A percentile compares a stretch with the other conserved stretches of the same genome.
Evolutionary conservation across 768 basidiomycete species (phyloP).

Genomic region (Daedalea quercina): DNA sequence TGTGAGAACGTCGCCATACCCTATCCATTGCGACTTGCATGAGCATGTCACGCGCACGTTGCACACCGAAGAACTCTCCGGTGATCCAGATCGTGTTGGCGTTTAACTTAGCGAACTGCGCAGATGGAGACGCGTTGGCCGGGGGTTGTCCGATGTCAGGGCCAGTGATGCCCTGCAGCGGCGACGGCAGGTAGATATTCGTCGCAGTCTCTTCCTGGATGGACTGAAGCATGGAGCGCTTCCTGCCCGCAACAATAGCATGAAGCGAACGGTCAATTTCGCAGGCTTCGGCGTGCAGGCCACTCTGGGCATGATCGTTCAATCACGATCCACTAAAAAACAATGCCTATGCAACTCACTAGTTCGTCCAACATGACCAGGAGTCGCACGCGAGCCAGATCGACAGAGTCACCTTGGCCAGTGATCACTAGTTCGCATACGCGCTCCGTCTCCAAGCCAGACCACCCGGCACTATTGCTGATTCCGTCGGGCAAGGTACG

Average conservation of each 20-base stretch:
- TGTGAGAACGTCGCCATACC: constrained; percentile 33
- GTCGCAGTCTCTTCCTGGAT: constrained; percentile 98
- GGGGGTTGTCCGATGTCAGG: constrained; percentile 41
- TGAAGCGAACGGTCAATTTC: constrained; percentile 96
- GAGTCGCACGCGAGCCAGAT: constrained; percentile 83
- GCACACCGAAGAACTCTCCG: constrained; percentile 95
- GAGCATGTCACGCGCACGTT: constrained; percentile 92
- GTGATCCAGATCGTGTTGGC: constrained; percentile 91
- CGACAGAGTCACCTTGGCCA: constrained; percentile 83
- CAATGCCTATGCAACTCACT: constrained; percentile 40
- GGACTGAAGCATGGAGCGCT: constrained; percentile 78
- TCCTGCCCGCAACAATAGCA: constrained; percentile 84
- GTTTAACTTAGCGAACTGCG: constrained; percentile 41
- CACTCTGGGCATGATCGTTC: constrained; percentile 48
- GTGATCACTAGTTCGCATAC: constrained; percentile 91
- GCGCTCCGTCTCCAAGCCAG: constrained; percentile 89
- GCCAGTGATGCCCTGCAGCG: constrained; percentile 79
- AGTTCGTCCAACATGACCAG: constrained; percentile 94
- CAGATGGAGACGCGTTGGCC: constrained; percentile 32
- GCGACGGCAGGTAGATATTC: constrained; percentile 92
- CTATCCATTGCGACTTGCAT: constrained; percentile 83
- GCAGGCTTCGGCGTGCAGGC: constrained; percentile 82
- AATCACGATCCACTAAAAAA: not conserved
- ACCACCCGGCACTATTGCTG: constrained; percentile 72
- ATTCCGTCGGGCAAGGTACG: constrained; percentile 75